Percentiles rank a stretch among this genome's conserved stretches.
Evolutionary conservation across 2,329 filamentous ascomycete genomes (phyloP).

Genomic region (Cytospora paraplurivora): DNA sequence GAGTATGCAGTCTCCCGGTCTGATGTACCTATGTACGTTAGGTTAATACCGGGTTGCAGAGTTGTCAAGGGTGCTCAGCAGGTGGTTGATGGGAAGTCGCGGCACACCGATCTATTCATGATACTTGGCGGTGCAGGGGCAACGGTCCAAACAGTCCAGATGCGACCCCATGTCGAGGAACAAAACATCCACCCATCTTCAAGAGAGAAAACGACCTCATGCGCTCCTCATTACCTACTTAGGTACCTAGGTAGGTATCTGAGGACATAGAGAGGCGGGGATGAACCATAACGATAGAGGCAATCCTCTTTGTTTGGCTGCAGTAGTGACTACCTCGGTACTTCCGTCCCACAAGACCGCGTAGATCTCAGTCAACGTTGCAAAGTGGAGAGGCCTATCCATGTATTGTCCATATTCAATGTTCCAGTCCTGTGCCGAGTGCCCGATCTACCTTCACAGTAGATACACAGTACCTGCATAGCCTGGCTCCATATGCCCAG

Average conservation of each 20-base stretch:
- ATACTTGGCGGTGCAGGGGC: not conserved
- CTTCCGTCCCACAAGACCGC: not conserved
- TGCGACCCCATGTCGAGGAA: not conserved
- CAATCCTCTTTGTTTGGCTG: no score
- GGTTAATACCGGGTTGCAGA: no score
- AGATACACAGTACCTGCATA: not conserved
- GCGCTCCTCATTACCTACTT: not conserved
- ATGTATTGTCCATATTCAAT: not conserved
- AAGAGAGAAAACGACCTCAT: not conserved
- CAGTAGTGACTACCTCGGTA: constrained; percentile 4
- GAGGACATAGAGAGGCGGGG: no score
- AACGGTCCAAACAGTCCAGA: not conserved
- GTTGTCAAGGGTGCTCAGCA: not conserved
- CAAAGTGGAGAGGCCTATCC: not conserved
- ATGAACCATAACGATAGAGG: no score
- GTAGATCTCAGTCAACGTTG: not conserved
- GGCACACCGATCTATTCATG: not conserved
- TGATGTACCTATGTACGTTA: not conserved
- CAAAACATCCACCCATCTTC: not conserved
- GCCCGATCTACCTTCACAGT: not conserved
- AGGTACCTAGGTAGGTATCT: no score
- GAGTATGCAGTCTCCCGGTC: not conserved
- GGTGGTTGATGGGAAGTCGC: not conserved
- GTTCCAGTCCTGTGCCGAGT: not conserved
- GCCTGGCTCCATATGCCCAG: no score